phyloP scores from a whole-genome alignment of 2,329 filamentous ascomycete species.

The Diaporthe capsici region DNA sequence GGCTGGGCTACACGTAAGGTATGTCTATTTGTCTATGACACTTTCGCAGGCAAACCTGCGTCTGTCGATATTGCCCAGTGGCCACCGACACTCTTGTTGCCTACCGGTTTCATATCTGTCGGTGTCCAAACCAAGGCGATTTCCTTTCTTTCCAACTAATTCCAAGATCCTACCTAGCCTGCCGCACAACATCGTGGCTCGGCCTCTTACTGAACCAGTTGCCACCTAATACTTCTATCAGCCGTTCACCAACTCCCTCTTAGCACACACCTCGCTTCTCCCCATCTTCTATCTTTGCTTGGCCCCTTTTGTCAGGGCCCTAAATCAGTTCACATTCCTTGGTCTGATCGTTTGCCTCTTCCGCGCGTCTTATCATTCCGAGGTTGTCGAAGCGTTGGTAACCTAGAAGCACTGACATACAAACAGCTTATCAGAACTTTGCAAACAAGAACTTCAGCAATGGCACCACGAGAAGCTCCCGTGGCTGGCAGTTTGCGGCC shows the following conservation, averaged over 20 bases:
- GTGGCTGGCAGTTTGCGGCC: conserved; percentile 11
- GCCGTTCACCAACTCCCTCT: neutral
- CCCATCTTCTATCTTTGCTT: no score
- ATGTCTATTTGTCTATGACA: neutral
- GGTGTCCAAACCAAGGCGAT: no score
- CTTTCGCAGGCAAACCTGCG: neutral
- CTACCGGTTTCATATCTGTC: neutral
- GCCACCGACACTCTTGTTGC: neutral
- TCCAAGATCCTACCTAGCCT: neutral
- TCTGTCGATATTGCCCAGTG: neutral
- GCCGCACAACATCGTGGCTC: neutral
- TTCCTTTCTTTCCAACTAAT: neutral
- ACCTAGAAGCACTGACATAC: neutral
- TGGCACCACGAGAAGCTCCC: neutral
- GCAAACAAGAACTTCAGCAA: neutral
- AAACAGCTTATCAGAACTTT: neutral
- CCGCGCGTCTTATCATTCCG: neutral
- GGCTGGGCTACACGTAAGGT: neutral
- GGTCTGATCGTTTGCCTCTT: neutral
- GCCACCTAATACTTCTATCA: no score
- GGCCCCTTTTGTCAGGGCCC: neutral
- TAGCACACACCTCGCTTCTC: neutral
- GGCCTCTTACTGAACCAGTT: no score
- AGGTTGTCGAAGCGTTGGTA: no score
- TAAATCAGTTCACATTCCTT: no score